Percentiles rank a stretch among this genome's conserved stretches.
These are phyloP conservation scores for Silene uniflora DNA, from an alignment of 148 eudicot species.

Conservation along the genomic window DNA sequence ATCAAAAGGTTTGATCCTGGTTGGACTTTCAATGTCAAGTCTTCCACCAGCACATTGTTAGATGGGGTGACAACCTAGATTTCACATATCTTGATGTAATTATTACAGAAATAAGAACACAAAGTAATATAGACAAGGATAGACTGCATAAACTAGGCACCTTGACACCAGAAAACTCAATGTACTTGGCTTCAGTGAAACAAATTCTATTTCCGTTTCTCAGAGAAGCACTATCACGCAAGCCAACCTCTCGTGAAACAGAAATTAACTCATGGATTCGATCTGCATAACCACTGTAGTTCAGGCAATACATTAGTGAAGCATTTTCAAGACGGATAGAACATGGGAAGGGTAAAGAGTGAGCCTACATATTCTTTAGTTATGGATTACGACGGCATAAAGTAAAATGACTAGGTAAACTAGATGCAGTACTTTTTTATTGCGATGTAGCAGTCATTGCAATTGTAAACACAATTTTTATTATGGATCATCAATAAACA, in stretches of 20 bases:
- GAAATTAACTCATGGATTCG: conserved; percentile 91
- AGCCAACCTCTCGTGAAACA: conserved; percentile 72
- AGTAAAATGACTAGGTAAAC: too few relatives aligned
- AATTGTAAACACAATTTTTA: too few relatives aligned
- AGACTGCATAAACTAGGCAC: conserved; percentile 28
- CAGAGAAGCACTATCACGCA: conserved; percentile 48
- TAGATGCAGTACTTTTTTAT: too few relatives aligned
- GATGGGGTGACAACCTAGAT: conserved; percentile 94
- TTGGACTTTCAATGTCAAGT: conserved; percentile 75
- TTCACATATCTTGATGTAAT: neutral
- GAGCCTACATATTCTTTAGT: too few relatives aligned
- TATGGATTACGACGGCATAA: too few relatives aligned
- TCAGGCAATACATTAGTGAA: conserved; percentile 12
- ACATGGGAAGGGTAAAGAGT: neutral
- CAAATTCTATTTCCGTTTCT: conserved; percentile 70
- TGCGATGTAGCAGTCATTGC: too few relatives aligned
- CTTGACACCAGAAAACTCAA: conserved; percentile 86
- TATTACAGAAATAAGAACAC: conserved; percentile 3
- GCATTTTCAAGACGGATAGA: neutral
- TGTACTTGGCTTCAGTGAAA: conserved; percentile 89
- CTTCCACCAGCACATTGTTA: conserved; percentile 89
- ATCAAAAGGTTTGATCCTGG: conserved; percentile 95
- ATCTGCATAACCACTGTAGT: conserved; percentile 95
- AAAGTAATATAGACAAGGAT: conserved; percentile 7
- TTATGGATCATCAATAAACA: too few relatives aligned